Percentiles rank a stretch among this genome's conserved stretches.
Evolutionary conservation across 2,329 filamentous ascomycete species (phyloP).

Genomic region (Dissoconium aciculare): DNA sequence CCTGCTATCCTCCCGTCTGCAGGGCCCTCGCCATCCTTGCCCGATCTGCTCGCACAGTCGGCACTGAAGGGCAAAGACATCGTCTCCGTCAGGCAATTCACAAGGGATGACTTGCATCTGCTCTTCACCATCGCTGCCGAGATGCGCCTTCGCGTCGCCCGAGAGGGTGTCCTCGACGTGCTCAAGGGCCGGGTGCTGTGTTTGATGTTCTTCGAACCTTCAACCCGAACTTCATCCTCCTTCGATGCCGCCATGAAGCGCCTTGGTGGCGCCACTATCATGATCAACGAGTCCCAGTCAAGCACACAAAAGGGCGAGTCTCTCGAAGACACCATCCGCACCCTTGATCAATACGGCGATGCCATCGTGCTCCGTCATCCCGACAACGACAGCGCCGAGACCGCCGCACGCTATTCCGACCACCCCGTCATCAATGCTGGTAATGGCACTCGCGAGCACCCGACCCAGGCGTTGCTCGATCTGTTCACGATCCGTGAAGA

Average conservation of each 20-base stretch:
- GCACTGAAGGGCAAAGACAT: slow-evolving; percentile 84
- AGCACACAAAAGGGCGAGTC: slow-evolving; percentile 90
- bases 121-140: slow-evolving; percentile 95
- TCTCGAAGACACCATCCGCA: slow-evolving; percentile 84
- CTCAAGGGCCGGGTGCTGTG: slow-evolving; percentile 75
- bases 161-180: slow-evolving; percentile 74
- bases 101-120: slow-evolving; percentile 71
- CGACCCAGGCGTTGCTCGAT: slow-evolving; percentile 92
- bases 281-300: slow-evolving; percentile 68
- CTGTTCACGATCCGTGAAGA: slow-evolving; percentile 98
- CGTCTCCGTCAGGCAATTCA: slow-evolving; percentile 82
- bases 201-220: slow-evolving; percentile 96
- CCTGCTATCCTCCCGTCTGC: slow-evolving; percentile 24
- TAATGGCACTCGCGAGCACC: slow-evolving; percentile 90
- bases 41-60: slow-evolving; percentile 61
- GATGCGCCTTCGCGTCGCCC: slow-evolving; percentile 89
- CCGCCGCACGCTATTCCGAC: slow-evolving; percentile 71
- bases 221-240: slow-evolving; percentile 83
- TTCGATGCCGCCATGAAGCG: slow-evolving; percentile 99
- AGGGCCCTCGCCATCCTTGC: slow-evolving; percentile 43
- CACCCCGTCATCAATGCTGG: slow-evolving; percentile 95
- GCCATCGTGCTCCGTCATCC: slow-evolving; percentile 94
- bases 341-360: slow-evolving; percentile 84
- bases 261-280: slow-evolving; percentile 73
- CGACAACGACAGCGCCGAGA: slow-evolving; percentile 61